Conservation (phyloP, 495 filamentous ascomycete genomes). For the Thozetella sp. region DNA sequence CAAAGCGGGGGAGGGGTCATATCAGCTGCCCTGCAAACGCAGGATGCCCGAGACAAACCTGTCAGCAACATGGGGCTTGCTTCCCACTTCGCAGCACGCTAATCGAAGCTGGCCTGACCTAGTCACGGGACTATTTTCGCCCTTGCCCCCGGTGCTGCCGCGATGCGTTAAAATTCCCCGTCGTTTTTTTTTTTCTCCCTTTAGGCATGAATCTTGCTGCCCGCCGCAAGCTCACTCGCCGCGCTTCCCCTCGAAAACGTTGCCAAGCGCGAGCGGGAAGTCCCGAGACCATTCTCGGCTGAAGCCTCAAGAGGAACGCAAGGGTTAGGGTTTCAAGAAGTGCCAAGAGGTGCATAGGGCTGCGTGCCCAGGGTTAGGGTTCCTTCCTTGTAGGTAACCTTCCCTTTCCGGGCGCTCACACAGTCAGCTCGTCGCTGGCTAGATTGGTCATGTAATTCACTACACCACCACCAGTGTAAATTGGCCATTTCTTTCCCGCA, state of each 20-base stretch:
- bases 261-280: background rate
- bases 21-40: background rate
- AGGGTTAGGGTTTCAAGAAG: background rate
- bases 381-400: background rate
- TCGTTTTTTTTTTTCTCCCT: no score
- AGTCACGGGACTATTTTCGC: background rate
- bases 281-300: background rate
- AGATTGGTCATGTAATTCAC: no score
- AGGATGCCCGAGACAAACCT: background rate
- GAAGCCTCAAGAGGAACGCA: background rate
- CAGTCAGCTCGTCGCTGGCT: no score
- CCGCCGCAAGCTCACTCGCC: background rate
- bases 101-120: conserved; percentile 1
- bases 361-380: background rate
- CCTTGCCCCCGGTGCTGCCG: background rate
- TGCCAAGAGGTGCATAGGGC: background rate
- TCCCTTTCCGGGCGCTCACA: background rate
- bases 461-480: no score
- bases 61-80: background rate
- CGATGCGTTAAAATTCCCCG: background rate
- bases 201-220: background rate
- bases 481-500: no score
- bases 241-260: background rate
- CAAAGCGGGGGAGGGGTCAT: background rate
- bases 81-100: no score